A percentile compares a stretch with the other conserved stretches of the same genome.
phyloP scores from a whole-genome alignment of 2,329 filamentous ascomycete species.

The Clonostachys byssicola region DNA sequence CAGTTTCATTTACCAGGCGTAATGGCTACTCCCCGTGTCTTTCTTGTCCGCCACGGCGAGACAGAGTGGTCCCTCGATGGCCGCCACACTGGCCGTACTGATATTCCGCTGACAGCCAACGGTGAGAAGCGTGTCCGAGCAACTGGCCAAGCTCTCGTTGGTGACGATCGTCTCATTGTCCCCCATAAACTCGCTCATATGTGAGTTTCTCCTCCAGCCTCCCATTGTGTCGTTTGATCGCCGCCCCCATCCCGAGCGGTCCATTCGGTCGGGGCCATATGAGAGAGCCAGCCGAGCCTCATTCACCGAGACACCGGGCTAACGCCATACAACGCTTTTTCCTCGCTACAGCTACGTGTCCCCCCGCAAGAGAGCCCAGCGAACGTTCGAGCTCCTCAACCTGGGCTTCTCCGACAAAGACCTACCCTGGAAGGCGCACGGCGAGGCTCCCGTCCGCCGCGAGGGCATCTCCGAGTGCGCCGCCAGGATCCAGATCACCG shows the following conservation, averaged over 20 bases:
- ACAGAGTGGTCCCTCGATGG: constrained; percentile 93
- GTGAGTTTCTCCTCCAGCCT: constrained; percentile 38
- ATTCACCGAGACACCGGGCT: neutral
- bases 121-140: constrained; percentile 73
- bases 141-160: constrained; percentile 81
- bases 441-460: constrained; percentile 21
- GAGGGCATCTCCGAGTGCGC: constrained; percentile 40
- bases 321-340: neutral
- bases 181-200: constrained; percentile 79
- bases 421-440: constrained; percentile 65
- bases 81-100: constrained; percentile 78
- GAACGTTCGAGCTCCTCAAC: constrained; percentile 84
- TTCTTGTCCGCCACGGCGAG: constrained; percentile 86
- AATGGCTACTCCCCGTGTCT: constrained; percentile 60
- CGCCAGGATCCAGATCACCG: constrained; percentile 62
- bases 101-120: constrained; percentile 78
- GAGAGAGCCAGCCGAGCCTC: too few species aligned
- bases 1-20: too few species aligned
- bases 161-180: constrained; percentile 78
- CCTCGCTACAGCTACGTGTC: constrained; percentile 67
- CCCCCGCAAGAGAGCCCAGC: constrained; percentile 77
- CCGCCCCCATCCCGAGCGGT: too few species aligned
- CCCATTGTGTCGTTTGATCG: too few species aligned
- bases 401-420: constrained; percentile 57
- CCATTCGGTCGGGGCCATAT: too few species aligned